These are phyloP conservation scores for Rutstroemia sp. DNA, from an alignment of 2,329 filamentous ascomycete species.

Conservation along the genomic window DNA sequence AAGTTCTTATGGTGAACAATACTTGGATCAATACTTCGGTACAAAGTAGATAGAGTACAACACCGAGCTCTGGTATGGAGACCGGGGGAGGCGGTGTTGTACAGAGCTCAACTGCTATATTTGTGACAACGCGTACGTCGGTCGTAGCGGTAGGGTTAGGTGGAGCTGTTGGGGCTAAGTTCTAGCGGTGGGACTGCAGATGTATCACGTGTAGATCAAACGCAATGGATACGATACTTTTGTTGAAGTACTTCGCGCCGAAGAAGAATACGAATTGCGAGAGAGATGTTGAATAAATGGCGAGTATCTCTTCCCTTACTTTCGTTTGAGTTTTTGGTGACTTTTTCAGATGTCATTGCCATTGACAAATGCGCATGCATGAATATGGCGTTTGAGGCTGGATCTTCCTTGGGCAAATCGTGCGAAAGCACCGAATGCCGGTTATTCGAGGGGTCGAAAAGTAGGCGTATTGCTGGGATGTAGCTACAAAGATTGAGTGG, in stretches of 20 bases:
- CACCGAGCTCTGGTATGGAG: neutral
- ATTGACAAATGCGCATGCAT: neutral
- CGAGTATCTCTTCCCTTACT: neutral
- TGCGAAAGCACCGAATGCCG: no score
- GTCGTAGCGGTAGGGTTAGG: no score
- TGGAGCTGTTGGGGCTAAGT: neutral
- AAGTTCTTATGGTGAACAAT: neutral
- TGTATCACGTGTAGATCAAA: neutral
- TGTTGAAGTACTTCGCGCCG: no score
- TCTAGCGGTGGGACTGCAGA: neutral
- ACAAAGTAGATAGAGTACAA: neutral
- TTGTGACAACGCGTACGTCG: constrained; percentile 5
- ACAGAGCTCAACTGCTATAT: neutral
- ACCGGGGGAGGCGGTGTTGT: neutral
- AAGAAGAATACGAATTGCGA: no score
- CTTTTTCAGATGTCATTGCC: no score
- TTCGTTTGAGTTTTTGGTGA: neutral
- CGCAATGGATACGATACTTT: neutral
- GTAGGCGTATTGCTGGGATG: no score
- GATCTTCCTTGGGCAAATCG: neutral
- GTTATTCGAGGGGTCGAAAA: no score
- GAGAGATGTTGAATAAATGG: no score
- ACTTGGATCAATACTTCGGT: no score
- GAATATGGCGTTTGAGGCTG: neutral
- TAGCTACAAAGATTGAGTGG: no score